These are phyloP conservation scores for Fusarium metavorans DNA, from an alignment of 2,329 filamentous ascomycete species.

Conservation along the genomic window DNA sequence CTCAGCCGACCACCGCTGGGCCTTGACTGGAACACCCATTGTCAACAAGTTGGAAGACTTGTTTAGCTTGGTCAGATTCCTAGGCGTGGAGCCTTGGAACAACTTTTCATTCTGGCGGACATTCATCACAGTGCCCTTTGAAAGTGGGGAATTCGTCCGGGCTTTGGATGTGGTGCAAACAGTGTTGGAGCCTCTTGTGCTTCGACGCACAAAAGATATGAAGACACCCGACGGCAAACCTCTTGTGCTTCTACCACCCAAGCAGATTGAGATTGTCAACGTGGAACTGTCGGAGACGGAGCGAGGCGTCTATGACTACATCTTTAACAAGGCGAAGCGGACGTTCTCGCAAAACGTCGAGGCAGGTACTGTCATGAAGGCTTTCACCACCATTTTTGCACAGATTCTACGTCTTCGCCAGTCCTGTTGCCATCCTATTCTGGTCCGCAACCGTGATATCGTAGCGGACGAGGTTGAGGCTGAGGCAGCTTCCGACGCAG, in stretches of 20 bases:
- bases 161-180: slow-evolving; percentile 97
- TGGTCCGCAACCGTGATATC: slow-evolving; percentile 86
- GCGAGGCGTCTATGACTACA: slow-evolving; percentile 91
- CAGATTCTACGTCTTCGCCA: slow-evolving; percentile 94
- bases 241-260: slow-evolving; percentile 84
- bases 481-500: slow-evolving; percentile 77
- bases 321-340: slow-evolving; percentile 84
- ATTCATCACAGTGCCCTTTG: slow-evolving; percentile 97
- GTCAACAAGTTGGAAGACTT: slow-evolving; percentile 96
- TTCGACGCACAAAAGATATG: slow-evolving; percentile 97
- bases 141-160: slow-evolving; percentile 92
- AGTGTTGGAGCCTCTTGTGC: slow-evolving; percentile 93
- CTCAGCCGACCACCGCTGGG: slow-evolving; percentile 88
- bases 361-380: slow-evolving; percentile 92
- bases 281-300: slow-evolving; percentile 88
- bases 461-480: slow-evolving; percentile 91
- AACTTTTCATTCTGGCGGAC: slow-evolving; percentile 99
- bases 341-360: slow-evolving; percentile 90
- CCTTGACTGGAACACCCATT: slow-evolving; percentile 93
- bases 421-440: slow-evolving; percentile 90
- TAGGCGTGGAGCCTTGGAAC: slow-evolving; percentile 96
- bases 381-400: slow-evolving; percentile 96
- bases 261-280: slow-evolving; percentile 85
- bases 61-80: slow-evolving; percentile 91
- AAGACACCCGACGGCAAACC: slow-evolving; percentile 84